These are phyloP conservation scores for Rhynchospora pubera DNA, from an alignment of 176 grass and related monocot species.

Conservation along the genomic window DNA sequence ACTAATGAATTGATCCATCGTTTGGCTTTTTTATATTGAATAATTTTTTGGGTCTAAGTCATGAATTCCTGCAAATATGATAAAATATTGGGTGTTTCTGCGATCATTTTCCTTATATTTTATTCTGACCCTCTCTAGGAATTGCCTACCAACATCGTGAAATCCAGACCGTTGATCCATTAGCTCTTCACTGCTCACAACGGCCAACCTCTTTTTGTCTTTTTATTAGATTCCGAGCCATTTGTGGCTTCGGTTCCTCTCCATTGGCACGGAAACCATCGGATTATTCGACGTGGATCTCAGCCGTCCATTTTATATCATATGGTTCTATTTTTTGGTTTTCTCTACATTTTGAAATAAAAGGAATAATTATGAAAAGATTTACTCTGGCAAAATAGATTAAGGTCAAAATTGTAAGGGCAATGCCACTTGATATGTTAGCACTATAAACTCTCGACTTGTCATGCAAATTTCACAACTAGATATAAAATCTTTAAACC, in stretches of 20 bases:
- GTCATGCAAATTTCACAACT: too few relatives aligned
- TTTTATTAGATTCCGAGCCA: background rate
- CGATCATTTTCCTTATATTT: background rate
- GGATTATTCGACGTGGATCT: too few relatives aligned
- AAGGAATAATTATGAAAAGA: too few relatives aligned
- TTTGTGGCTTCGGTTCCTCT: background rate
- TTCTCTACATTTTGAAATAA: too few relatives aligned
- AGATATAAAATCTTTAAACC: too few relatives aligned
- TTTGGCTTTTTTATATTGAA: background rate
- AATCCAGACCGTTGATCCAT: background rate
- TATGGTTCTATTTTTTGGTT: too few relatives aligned
- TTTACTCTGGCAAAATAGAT: too few relatives aligned
- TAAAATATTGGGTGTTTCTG: background rate
- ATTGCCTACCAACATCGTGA: background rate
- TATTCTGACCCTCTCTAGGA: background rate
- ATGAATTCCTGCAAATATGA: background rate
- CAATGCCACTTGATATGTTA: too few relatives aligned
- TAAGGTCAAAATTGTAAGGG: too few relatives aligned
- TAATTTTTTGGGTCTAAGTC: background rate
- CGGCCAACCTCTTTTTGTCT: background rate
- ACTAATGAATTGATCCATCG: background rate
- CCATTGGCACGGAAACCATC: too few relatives aligned
- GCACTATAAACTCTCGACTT: too few relatives aligned
- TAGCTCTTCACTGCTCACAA: background rate
- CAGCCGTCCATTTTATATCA: too few relatives aligned